These are phyloP conservation scores for Aegilops speltoides DNA, from an alignment of 176 grass and related monocot species.

Conservation along the genomic window DNA sequence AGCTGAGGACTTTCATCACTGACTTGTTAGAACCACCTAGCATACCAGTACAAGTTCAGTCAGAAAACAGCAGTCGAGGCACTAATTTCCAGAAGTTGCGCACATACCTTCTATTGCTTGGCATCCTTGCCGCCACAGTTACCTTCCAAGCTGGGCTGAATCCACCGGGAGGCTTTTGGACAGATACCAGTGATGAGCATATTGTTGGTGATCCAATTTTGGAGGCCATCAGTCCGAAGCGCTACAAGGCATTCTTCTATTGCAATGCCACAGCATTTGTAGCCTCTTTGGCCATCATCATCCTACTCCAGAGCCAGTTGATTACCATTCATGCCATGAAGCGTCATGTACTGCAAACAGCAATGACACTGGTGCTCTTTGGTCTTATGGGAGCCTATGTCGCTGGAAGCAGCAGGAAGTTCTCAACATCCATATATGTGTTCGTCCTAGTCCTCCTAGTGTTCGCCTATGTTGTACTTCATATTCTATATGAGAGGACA, in stretches of 20 bases:
- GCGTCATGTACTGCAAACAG: constrained; percentile 39
- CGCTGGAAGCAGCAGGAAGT: constrained; percentile 41
- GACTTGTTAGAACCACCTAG: too few relatives aligned
- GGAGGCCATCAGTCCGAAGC: background rate
- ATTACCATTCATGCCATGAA: constrained; percentile 33
- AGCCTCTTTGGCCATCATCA: constrained; percentile 49
- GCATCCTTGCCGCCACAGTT: constrained; percentile 40
- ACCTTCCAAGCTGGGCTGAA: constrained; percentile 45
- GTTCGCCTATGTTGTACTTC: constrained; percentile 36
- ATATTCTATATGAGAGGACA: constrained; percentile 15
- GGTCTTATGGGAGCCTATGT: constrained; percentile 53
- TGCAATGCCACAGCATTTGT: constrained; percentile 61
- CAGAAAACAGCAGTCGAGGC: background rate
- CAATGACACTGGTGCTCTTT: constrained; percentile 44
- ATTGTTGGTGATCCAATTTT: constrained; percentile 36
- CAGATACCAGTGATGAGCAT: constrained; percentile 20
- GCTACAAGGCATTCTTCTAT: constrained; percentile 53
- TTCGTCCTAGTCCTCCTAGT: constrained; percentile 30
- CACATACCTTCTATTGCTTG: constrained; percentile 43
- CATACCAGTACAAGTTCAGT: background rate
- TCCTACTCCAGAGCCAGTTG: constrained; percentile 38
- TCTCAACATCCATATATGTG: constrained; percentile 41
- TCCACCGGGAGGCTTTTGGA: constrained; percentile 42
- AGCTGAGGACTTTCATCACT: background rate
- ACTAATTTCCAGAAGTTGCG: constrained; percentile 25